Evolutionary conservation across 2,329 filamentous ascomycete species (phyloP).

Genomic region (Proliferodiscus dingleyae): DNA sequence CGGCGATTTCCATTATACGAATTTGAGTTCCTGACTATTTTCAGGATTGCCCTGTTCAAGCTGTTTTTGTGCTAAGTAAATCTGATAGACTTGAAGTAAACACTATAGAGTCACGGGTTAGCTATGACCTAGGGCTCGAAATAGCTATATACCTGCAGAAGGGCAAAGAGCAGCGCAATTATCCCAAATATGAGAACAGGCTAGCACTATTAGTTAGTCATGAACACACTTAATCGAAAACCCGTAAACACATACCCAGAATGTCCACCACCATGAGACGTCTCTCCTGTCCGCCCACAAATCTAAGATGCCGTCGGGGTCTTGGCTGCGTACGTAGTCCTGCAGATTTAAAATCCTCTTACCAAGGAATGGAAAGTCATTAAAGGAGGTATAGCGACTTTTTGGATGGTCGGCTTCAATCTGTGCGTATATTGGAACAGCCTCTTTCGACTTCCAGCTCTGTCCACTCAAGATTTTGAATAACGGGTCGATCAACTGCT

Average conservation of each 20-base stretch:
- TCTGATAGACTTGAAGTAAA: too few relatives aligned
- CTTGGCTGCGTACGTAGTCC: conserved; percentile 5
- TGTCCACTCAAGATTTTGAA: conserved; percentile 13
- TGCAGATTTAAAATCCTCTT: conserved; percentile 15
- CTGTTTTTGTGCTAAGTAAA: too few relatives aligned
- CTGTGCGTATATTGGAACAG: conserved; percentile 7
- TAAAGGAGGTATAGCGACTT: conserved; percentile 1
- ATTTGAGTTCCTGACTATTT: too few relatives aligned
- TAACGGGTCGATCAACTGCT: conserved; percentile 8
- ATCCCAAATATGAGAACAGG: too few relatives aligned
- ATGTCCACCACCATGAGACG: conserved; percentile 8
- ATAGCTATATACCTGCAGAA: too few relatives aligned
- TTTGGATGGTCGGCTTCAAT: conserved; percentile 12
- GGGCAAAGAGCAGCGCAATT: too few relatives aligned
- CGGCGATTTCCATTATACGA: too few relatives aligned
- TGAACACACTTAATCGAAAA: too few relatives aligned
- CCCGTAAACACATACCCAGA: conserved; percentile 5
- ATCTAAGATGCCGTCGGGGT: conserved; percentile 2
- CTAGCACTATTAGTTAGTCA: too few relatives aligned
- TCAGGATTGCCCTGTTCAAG: too few relatives aligned
- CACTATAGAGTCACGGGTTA: too few relatives aligned
- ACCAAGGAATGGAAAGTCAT: conserved; percentile 17
- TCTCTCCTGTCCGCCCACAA: conserved; percentile 14
- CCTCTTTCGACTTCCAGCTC: conserved; percentile 3
- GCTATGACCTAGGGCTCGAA: too few relatives aligned